These are phyloP conservation scores for Rhodomyrtus psidioides DNA, from an alignment of 441 rosid species.

Conservation along the genomic window DNA sequence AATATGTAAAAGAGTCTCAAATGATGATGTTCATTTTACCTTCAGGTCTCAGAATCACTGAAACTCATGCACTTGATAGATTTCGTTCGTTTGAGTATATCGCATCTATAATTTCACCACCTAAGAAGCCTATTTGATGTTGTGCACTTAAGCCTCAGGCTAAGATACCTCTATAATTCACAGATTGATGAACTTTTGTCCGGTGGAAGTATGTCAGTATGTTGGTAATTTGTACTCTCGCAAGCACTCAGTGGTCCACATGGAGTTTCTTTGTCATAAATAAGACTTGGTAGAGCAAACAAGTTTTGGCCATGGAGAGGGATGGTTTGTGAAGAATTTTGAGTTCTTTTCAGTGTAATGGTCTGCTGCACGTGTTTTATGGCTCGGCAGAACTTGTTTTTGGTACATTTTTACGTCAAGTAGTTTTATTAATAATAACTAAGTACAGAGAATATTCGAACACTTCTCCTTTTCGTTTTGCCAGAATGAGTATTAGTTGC, in stretches of 20 bases:
- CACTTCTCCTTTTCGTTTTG: not conserved
- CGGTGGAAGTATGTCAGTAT: not conserved
- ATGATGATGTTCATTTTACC: not conserved
- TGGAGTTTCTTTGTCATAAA: not conserved
- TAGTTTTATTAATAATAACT: not conserved
- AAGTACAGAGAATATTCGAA: not conserved
- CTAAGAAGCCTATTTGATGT: not conserved
- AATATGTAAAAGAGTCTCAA: not conserved
- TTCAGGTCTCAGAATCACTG: not conserved
- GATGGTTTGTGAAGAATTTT: not conserved
- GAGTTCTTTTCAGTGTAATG: not conserved
- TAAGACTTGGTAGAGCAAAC: not conserved
- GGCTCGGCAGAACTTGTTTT: not conserved
- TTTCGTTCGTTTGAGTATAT: not conserved
- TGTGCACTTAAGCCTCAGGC: not conserved
- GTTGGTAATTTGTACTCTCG: not conserved
- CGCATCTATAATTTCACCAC: not conserved
- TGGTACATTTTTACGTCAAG: not conserved
- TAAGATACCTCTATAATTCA: not conserved
- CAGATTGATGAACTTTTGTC: not conserved
- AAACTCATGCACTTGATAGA: not conserved
- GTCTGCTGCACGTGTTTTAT: not conserved
- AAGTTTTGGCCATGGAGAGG: not conserved
- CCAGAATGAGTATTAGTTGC: not conserved
- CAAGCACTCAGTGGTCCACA: not conserved